Conservation (phyloP, 2,329 filamentous ascomycete species). For the Pyrenophora teres region DNA sequence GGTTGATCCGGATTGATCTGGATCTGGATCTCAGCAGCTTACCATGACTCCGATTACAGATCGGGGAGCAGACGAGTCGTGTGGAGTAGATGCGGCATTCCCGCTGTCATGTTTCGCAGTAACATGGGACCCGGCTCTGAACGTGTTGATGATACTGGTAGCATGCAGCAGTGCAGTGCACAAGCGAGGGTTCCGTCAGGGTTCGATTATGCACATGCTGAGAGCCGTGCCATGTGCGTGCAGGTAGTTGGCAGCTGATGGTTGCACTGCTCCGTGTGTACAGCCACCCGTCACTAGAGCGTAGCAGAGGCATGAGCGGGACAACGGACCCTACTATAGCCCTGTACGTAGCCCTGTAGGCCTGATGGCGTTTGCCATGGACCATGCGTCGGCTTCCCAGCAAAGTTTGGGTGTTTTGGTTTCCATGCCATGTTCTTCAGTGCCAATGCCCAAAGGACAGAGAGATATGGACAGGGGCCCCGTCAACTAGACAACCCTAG, state of each 20-base stretch:
- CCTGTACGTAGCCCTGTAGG: too few species aligned
- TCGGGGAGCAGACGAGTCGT: background rate
- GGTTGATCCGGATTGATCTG: too few species aligned
- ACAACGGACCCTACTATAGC: background rate
- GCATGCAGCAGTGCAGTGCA: background rate
- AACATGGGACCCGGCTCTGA: background rate
- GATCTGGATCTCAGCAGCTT: too few species aligned
- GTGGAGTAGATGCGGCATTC: background rate
- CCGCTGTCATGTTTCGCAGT: constrained; percentile 19
- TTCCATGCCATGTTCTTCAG: constrained; percentile 23
- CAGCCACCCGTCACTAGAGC: constrained; percentile 6
- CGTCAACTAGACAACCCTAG: constrained; percentile 20
- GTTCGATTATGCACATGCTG: constrained; percentile 16
- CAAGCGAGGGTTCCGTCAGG: constrained; percentile 11
- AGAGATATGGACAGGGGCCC: constrained; percentile 15
- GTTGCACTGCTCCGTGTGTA: constrained; percentile 6
- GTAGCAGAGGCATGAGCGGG: constrained; percentile 9
- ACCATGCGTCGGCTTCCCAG: constrained; percentile 21
- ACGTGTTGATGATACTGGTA: background rate
- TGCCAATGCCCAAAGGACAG: constrained; percentile 4
- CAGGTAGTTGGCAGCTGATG: constrained; percentile 6
- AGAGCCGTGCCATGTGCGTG: constrained; percentile 7
- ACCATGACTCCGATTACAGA: too few species aligned
- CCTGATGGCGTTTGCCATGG: constrained; percentile 7
- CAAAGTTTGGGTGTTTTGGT: constrained; percentile 24